Evolutionary conservation across 106 monocot species (phyloP).

Genomic region (Apostasia ramifera): DNA sequence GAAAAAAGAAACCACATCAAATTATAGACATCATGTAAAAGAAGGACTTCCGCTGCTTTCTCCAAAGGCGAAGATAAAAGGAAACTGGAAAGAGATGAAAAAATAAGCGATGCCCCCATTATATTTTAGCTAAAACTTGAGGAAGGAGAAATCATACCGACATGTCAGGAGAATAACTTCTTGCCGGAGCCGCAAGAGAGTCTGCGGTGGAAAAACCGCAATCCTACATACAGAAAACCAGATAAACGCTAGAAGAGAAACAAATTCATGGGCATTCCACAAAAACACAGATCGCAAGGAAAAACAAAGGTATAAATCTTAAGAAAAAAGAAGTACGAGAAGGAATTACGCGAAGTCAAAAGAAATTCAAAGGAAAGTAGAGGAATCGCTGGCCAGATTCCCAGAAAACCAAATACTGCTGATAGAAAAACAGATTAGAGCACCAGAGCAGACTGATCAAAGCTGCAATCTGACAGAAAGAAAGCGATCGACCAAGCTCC

Average conservation of each 20-base stretch:
- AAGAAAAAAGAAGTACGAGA: background rate
- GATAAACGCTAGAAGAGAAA: too few relatives aligned
- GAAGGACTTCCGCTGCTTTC: too few relatives aligned
- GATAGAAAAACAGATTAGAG: background rate
- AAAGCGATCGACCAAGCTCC: slow-evolving; percentile 1
- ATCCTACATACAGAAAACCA: background rate
- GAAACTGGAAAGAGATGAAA: background rate
- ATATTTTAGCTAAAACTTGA: too few relatives aligned
- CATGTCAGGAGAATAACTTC: background rate
- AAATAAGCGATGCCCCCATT: background rate
- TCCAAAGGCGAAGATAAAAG: slow-evolving; percentile 1
- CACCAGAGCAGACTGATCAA: background rate
- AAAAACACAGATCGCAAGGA: background rate
- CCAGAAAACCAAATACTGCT: background rate
- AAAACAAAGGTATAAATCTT: background rate
- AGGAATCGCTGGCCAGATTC: background rate
- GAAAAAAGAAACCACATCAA: too few relatives aligned
- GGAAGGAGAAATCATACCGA: background rate
- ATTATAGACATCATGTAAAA: too few relatives aligned
- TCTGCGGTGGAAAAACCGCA: background rate
- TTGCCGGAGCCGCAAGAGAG: too few relatives aligned
- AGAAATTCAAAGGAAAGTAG: background rate
- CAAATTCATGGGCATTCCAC: too few relatives aligned
- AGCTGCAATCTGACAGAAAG: slow-evolving; percentile 2
- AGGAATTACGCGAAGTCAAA: background rate